phyloP scores from a whole-genome alignment of 352 stramenopile species.

The Peronospora farinosa region DNA sequence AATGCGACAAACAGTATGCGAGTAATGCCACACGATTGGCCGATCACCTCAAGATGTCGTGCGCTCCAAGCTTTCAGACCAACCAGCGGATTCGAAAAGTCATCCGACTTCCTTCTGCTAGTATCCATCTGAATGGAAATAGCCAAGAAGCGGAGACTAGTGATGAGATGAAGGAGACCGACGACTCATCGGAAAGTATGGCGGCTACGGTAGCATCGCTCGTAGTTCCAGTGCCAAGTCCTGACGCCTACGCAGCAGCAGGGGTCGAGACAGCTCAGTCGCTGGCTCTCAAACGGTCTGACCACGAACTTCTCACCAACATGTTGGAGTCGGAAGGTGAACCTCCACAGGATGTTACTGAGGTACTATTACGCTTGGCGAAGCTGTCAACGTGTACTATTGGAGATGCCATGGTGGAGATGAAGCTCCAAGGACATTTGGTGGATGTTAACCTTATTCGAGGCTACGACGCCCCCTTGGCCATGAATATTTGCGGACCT shows the following conservation, averaged over 20 bases:
- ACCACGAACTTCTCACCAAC: slow-evolving; percentile 49
- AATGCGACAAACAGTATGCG: slow-evolving; percentile 84
- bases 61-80: slow-evolving; percentile 67
- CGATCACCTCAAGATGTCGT: slow-evolving; percentile 72
- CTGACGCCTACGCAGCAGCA: slow-evolving; percentile 8
- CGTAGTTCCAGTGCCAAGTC: slow-evolving; percentile 17
- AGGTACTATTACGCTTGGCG: slow-evolving; percentile 60
- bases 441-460: slow-evolving; percentile 68
- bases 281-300: slow-evolving; percentile 39
- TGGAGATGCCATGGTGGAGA: slow-evolving; percentile 69
- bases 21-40: slow-evolving; percentile 76
- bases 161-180: slow-evolving; percentile 1
- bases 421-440: slow-evolving; percentile 76
- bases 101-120: background rate
- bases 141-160: slow-evolving; percentile 4
- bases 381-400: slow-evolving; percentile 82
- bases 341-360: slow-evolving; percentile 14
- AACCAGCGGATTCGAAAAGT: slow-evolving; percentile 46
- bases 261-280: slow-evolving; percentile 14
- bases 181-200: slow-evolving; percentile 5
- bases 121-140: background rate
- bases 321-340: slow-evolving; percentile 58
- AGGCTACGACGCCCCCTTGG: slow-evolving; percentile 61
- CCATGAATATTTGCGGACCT: slow-evolving; percentile 76
- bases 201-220: slow-evolving; percentile 18